phyloP scores from a whole-genome alignment of 306 rosid genomes.

The Vigna mungo region DNA sequence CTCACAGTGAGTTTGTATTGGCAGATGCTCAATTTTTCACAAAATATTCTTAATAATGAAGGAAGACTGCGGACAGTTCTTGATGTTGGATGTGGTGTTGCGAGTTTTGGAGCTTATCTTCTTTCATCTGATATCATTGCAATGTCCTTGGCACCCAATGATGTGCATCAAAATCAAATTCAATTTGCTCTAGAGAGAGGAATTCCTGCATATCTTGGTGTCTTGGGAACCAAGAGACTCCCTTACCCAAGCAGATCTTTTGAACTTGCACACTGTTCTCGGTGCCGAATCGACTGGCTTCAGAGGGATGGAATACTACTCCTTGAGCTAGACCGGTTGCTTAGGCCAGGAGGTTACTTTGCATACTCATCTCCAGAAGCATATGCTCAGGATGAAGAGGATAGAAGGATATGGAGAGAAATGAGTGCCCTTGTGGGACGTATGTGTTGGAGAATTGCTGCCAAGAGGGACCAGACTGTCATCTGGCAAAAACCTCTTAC shows the following conservation, averaged over 20 bases:
- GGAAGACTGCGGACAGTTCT: slow-evolving; percentile 51
- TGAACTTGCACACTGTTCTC: slow-evolving; percentile 56
- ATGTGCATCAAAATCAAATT: slow-evolving; percentile 57
- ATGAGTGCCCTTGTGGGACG: slow-evolving; percentile 55
- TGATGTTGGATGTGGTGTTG: slow-evolving; percentile 58
- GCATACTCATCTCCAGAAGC: slow-evolving; percentile 60
- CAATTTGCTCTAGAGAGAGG: slow-evolving; percentile 58
- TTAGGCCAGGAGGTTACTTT: slow-evolving; percentile 54
- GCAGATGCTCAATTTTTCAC: slow-evolving; percentile 53
- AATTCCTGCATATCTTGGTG: slow-evolving; percentile 57
- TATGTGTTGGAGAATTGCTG: slow-evolving; percentile 53
- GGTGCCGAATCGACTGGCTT: slow-evolving; percentile 54
- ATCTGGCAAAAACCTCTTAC: slow-evolving; percentile 55
- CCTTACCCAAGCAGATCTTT: slow-evolving; percentile 58
- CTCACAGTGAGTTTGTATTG: slow-evolving; percentile 18
- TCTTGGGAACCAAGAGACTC: slow-evolving; percentile 56
- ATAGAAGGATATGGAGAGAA: slow-evolving; percentile 53
- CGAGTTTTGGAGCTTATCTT: slow-evolving; percentile 54
- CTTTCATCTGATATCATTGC: slow-evolving; percentile 52
- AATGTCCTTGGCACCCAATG: slow-evolving; percentile 59
- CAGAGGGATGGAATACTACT: slow-evolving; percentile 55
- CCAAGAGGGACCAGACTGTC: slow-evolving; percentile 53
- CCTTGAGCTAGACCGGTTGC: slow-evolving; percentile 54
- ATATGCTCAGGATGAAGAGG: slow-evolving; percentile 58
- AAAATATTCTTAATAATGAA: slow-evolving; percentile 48